Evolutionary conservation across 345 rosid genomes (phyloP), one percentile per base, ranked within the genome.

Genomic region (Dovyalis caffra): DNA sequence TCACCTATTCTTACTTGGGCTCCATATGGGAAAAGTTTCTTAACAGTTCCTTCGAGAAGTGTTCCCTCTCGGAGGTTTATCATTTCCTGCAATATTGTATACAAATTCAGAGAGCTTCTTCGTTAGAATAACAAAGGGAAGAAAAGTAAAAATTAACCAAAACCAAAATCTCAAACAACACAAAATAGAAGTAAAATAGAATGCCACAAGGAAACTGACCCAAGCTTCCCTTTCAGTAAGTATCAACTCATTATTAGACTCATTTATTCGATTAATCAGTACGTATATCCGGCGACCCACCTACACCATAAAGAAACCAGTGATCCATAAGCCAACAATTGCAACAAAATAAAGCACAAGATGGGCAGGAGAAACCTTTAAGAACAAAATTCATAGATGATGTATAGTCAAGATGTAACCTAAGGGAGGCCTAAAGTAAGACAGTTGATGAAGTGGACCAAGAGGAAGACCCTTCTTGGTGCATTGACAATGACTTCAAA

Each of bases 1-100:
- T 86, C 91, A 10, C 92, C 92, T 23, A 95, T 89, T 81, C 84
- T 85, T 80, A 95, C 87, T 81, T 91, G 97, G 58, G 98, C 98
- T 82, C 98, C 99, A 79, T 90, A 91, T 0, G 99, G 91, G 64
- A 87, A 86, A 64, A 90, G 84, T 83, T 86, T 92, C 81, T 75
- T 87, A 28, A 95, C 94, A 60, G 86, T 89, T 69, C 99, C 99
- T 65, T 90, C 94, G 76, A 92, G 85, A 76, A 95, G 93, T 67
- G 97, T 87, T 76, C 99, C 99, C 80, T 90, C 99, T 79, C 68
- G 82, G 71, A 92, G 97, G 69, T 92, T 78, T 77, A 83, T 26
- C 86, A 78, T 88, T 87, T 90, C 98, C 98, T 95, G 85, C 60
- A 79, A 83, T 45, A 76, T 76, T 20, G 32, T 66, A 31, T 10